These are phyloP conservation scores for Fusarium stilboides DNA, from an alignment of 2,329 filamentous ascomycete species.

Conservation along the genomic window DNA sequence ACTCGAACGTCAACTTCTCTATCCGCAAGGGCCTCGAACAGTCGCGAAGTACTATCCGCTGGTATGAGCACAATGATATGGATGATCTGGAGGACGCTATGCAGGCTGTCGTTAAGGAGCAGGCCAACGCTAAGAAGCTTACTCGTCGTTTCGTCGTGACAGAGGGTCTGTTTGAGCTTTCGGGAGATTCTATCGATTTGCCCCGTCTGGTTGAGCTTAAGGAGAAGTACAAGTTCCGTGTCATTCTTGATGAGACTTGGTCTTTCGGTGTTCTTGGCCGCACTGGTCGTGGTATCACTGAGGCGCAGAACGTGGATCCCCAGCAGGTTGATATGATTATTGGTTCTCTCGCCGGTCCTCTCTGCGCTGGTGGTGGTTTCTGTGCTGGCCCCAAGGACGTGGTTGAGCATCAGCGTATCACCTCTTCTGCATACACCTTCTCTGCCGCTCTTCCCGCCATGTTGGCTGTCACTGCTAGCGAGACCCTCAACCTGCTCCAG, in stretches of 20 bases:
- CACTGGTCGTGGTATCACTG: constrained; percentile 92
- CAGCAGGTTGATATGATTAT: constrained; percentile 97
- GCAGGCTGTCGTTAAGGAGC: constrained; percentile 88
- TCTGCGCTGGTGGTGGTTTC: constrained; percentile 95
- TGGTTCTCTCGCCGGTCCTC: constrained; percentile 88
- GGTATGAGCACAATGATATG: constrained; percentile 98
- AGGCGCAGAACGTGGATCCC: constrained; percentile 96
- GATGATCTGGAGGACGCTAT: constrained; percentile 90
- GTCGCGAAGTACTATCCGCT: constrained; percentile 89
- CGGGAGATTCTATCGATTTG: constrained; percentile 87
- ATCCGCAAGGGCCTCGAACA: constrained; percentile 96
- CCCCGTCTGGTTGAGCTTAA: constrained; percentile 95
- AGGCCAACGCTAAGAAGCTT: constrained; percentile 85
- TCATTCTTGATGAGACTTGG: constrained; percentile 98
- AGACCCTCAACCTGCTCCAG: constrained; percentile 89
- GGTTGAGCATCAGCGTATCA: constrained; percentile 95
- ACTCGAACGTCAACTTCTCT: constrained; percentile 92
- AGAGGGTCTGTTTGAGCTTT: constrained; percentile 92
- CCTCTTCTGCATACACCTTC: constrained; percentile 92
- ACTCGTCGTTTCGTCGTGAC: constrained; percentile 96
- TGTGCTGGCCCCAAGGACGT: constrained; percentile 93
- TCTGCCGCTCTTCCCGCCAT: constrained; percentile 95
- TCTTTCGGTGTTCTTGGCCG: constrained; percentile 95
- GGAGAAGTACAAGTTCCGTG: constrained; percentile 96
- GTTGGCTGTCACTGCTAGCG: constrained; percentile 94